Evolutionary conservation across 169 alveolate species (phyloP), one percentile per base, ranked within the genome.

Genomic region (Plasmodium yoelii): DNA sequence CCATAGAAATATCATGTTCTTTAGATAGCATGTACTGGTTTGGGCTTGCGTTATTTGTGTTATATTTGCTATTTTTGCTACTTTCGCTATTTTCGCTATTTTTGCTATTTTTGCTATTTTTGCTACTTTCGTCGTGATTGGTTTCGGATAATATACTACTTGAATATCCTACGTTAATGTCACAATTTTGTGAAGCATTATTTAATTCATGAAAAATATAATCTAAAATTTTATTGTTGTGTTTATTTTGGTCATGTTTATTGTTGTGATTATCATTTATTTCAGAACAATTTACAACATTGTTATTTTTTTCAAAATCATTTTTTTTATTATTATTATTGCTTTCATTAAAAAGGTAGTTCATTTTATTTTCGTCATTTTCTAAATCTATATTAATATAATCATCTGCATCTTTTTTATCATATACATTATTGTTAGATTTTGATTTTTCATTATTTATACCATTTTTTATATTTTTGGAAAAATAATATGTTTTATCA

Each of bases 181-280:
- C 12, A 47, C 13, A 46, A 5, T n/a, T n/a, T 42, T 28, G 24
- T 4, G n/a, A 2, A 4, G 88, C 46, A 26, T 53, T 60, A 60
- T 61, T 18, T n/a, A 74, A 42, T 44, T 74, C 88, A 18, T 74
- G 49, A 53, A 47, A 61, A 61, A 74, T 15, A 22, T 18, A 19
- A 61, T 22, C 55, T 51, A 74, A 61, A 4, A 74, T 44, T 13
- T 24, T 61, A 46, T 34, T 73, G 5, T 49, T 39, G 6, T 19
- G 44, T 3, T 67, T 34, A 12, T 9, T n/a, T 19, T 26, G 15
- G 7, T 39, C 46, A 19, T 61, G 44, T 13, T 24, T 61, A 46
- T 34, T 73, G 5, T 49, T 39, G 6, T 19, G 44, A 10, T 67
- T 34, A 12, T 9, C 53, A 64, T 19, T 8, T 5, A 71, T 13